These are phyloP conservation scores for Beauveria pseudobassiana DNA, from an alignment of 2,329 filamentous ascomycete species.

Conservation along the genomic window DNA sequence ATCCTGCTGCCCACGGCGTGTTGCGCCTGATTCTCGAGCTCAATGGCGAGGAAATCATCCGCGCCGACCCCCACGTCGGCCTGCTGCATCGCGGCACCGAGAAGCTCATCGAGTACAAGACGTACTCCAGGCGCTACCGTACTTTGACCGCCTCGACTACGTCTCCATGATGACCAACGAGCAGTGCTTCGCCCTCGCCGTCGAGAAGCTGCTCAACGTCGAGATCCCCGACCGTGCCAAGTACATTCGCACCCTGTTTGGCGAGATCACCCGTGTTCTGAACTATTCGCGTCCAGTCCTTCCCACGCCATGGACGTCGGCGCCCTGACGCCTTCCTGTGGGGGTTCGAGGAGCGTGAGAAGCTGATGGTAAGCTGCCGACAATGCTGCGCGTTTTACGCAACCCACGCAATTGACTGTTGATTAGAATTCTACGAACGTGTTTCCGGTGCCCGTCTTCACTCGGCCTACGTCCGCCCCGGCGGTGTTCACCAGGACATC, in stretches of 20 bases:
- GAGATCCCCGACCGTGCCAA: conserved; percentile 94
- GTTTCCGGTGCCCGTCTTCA: conserved; percentile 97
- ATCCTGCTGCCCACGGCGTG: conserved; percentile 97
- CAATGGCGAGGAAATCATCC: conserved; percentile 94
- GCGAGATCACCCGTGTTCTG: conserved; percentile 84
- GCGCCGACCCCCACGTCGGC: conserved; percentile 93
- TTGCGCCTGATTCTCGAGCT: conserved; percentile 94
- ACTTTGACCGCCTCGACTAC: conserved; percentile 98
- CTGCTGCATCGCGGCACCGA: conserved; percentile 94
- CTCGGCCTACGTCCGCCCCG: conserved; percentile 92
- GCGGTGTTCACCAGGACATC: conserved; percentile 92
- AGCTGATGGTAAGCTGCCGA: conserved; percentile 75
- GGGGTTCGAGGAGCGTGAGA: conserved; percentile 99
- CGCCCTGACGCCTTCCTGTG: conserved; percentile 93
- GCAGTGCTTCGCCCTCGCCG: conserved; percentile 90
- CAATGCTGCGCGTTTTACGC: neutral
- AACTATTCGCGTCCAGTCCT: conserved; percentile 99
- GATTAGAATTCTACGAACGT: conserved; percentile 97
- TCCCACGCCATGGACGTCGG: conserved; percentile 99
- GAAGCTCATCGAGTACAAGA: conserved; percentile 99
- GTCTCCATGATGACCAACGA: conserved; percentile 99
- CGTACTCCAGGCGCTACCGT: conserved; percentile 95
- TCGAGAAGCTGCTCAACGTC: conserved; percentile 96
- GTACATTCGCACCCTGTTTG: conserved; percentile 94
- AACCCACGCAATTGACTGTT: neutral